phyloP scores from a whole-genome alignment of 2,329 filamentous ascomycete genomes.

The Aspergillus neotritici region DNA sequence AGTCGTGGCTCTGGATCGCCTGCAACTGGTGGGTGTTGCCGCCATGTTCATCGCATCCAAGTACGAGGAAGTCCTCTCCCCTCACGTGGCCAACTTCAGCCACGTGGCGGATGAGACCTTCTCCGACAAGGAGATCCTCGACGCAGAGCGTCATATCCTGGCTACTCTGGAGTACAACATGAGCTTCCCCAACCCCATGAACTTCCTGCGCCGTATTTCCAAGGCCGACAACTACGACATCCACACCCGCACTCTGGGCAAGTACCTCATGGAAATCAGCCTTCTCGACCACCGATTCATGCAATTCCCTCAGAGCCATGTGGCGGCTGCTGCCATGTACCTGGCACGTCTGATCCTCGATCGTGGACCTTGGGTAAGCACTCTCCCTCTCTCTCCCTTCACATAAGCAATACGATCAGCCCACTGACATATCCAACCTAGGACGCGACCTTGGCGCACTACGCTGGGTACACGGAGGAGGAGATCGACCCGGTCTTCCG shows the following conservation, averaged over 20 bases:
- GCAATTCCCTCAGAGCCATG: constrained; percentile 77
- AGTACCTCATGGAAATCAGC: constrained; percentile 97
- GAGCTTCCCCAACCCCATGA: constrained; percentile 99
- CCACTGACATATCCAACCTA: constrained; percentile 28
- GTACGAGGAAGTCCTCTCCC: constrained; percentile 96
- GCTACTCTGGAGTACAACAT: constrained; percentile 90
- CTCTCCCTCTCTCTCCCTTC: no score
- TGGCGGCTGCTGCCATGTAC: constrained; percentile 93
- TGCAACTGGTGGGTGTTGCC: constrained; percentile 94
- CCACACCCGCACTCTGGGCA: constrained; percentile 91
- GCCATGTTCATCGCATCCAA: constrained; percentile 99
- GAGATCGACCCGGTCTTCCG: constrained; percentile 89
- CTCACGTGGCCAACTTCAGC: constrained; percentile 93
- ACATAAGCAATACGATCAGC: neutral
- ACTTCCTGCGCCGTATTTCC: constrained; percentile 96
- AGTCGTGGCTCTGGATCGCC: constrained; percentile 89
- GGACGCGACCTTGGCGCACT: constrained; percentile 82
- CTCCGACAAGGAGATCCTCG: constrained; percentile 87
- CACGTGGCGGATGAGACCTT: constrained; percentile 97
- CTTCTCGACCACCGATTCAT: constrained; percentile 93
- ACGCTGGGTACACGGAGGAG: constrained; percentile 86
- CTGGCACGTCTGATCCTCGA: constrained; percentile 84
- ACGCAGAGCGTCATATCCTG: constrained; percentile 93
- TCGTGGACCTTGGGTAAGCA: constrained; percentile 80
- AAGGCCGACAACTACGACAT: constrained; percentile 99